Evolutionary conservation across 2,329 filamentous ascomycete genomes (phyloP).

Genomic region (Macrophomina phaseolina): DNA sequence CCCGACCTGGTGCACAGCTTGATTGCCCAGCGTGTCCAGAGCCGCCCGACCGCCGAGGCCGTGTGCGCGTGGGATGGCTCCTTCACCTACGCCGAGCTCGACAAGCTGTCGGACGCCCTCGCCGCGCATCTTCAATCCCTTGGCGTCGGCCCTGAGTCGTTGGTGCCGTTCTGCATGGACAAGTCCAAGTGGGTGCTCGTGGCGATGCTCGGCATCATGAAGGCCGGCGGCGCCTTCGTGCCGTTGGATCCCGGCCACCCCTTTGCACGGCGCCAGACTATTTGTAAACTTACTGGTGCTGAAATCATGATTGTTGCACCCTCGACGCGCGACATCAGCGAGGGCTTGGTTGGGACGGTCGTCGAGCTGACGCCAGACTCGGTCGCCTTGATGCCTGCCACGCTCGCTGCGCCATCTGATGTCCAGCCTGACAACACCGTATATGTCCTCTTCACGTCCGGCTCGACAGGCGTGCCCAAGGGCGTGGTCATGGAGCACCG

Average conservation of each 20-base stretch:
- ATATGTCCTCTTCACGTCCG: neutral
- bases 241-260: neutral
- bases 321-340: conserved; percentile 1
- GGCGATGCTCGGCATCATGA: conserved; percentile 47
- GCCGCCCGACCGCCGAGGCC: conserved; percentile 37
- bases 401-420: neutral
- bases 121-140: conserved; percentile 39
- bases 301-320: conserved; percentile 40
- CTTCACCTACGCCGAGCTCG: conserved; percentile 41
- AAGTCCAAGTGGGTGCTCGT: conserved; percentile 45
- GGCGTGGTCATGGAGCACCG: conserved; percentile 33
- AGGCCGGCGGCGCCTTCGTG: conserved; percentile 34
- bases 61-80: conserved; percentile 42
- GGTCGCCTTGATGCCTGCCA: neutral
- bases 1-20: neutral
- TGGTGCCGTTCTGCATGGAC: conserved; percentile 47
- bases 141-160: conserved; percentile 39
- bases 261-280: neutral
- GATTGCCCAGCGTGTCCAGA: neutral
- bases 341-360: conserved; percentile 30
- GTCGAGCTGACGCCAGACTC: neutral
- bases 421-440: neutral
- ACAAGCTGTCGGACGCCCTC: conserved; percentile 35
- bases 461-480: conserved; percentile 24
- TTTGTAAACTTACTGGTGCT: conserved; percentile 37